These are phyloP conservation scores for Endoconidiophora polonica DNA, from an alignment of 2,329 filamentous ascomycete genomes.

Conservation along the genomic window DNA sequence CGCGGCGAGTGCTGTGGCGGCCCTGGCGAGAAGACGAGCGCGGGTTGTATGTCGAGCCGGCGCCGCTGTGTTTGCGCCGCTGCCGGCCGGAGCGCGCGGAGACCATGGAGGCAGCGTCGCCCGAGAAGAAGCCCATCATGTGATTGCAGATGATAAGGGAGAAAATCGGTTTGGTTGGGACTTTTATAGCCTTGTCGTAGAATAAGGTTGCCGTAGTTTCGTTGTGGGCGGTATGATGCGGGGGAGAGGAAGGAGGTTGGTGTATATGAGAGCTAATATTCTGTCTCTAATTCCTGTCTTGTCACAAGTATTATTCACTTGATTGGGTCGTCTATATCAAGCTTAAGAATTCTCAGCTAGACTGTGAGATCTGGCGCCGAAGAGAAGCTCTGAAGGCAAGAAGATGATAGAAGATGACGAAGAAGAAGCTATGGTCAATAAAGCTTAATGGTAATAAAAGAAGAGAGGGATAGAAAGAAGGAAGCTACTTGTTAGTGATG, in stretches of 20 bases:
- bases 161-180: background rate
- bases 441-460: background rate
- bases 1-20: background rate
- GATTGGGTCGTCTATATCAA: background rate
- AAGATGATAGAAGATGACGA: background rate
- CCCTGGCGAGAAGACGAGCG: background rate
- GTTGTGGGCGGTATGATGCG: background rate
- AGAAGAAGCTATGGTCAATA: background rate
- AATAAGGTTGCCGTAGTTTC: no score
- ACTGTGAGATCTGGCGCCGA: background rate
- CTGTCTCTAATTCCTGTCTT: background rate
- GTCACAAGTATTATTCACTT: background rate
- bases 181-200: background rate
- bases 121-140: constrained; percentile 13
- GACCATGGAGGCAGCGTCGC: constrained; percentile 12
- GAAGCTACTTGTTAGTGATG: background rate
- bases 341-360: background rate
- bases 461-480: background rate
- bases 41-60: background rate
- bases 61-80: background rate
- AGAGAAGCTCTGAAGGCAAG: background rate
- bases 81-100: constrained; percentile 6
- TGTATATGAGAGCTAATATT: background rate
- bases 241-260: background rate
- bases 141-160: background rate